phyloP scores from a whole-genome alignment of 495 filamentous ascomycete genomes.

The Lasiosphaeris hirsuta region DNA sequence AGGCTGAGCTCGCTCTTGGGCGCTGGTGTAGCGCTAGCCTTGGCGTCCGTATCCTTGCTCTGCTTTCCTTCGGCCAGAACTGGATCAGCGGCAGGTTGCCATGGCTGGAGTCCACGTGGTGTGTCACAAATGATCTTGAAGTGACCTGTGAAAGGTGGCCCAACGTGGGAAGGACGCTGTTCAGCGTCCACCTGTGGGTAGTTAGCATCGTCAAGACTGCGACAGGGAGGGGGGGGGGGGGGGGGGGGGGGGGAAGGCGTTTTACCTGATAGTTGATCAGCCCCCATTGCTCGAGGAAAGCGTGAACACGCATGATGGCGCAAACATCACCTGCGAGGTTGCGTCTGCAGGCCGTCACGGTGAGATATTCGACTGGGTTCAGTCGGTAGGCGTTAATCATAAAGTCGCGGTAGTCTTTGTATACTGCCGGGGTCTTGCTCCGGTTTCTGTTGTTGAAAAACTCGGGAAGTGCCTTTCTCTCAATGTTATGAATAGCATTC shows the following conservation, averaged over 20 bases:
- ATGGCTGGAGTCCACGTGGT: conserved; percentile 88
- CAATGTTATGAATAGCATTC: conserved; percentile 81
- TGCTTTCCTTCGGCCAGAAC: conserved; percentile 62
- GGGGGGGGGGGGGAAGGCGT: too few species aligned
- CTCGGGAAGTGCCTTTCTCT: conserved; percentile 88
- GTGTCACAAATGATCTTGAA: conserved; percentile 94
- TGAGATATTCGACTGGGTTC: conserved; percentile 93
- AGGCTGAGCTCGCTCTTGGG: conserved; percentile 80
- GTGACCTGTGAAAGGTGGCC: conserved; percentile 94
- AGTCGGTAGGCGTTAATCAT: conserved; percentile 99
- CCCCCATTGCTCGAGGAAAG: conserved; percentile 98
- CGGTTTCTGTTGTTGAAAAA: conserved; percentile 98
- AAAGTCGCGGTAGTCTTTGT: conserved; percentile 98
- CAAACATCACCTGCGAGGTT: conserved; percentile 97
- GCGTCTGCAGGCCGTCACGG: conserved; percentile 92
- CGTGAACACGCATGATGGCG: conserved; percentile 97
- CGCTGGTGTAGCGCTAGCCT: conserved; percentile 56
- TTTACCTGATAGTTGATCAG: conserved; percentile 97
- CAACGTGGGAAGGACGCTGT: conserved; percentile 89
- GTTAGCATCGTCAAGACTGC: conserved; percentile 21
- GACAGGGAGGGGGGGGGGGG: not conserved
- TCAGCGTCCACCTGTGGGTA: conserved; percentile 81
- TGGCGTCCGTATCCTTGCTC: conserved; percentile 73
- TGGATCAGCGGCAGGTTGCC: conserved; percentile 81
- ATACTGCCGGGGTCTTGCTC: conserved; percentile 95